These are phyloP conservation scores for Aspergillus affinis DNA, from an alignment of 495 filamentous ascomycete genomes.

Conservation along the genomic window DNA sequence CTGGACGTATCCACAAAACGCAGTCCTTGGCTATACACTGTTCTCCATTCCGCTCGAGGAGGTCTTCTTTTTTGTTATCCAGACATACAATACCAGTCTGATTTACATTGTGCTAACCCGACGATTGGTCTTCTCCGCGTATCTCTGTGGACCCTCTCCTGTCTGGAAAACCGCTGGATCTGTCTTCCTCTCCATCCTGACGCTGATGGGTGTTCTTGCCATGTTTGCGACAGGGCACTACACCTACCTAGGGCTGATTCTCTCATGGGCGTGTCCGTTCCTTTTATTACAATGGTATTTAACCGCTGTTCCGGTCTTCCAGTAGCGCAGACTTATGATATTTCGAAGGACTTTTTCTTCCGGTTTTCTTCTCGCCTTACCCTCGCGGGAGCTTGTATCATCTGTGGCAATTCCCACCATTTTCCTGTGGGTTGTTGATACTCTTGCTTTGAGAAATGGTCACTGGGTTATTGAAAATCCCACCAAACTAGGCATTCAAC, in stretches of 20 bases:
- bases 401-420: constrained; percentile 62
- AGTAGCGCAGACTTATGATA: neutral
- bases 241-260: constrained; percentile 65
- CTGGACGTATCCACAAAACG: constrained; percentile 66
- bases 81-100: constrained; percentile 68
- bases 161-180: neutral
- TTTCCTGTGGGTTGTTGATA: constrained; percentile 68
- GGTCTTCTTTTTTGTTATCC: constrained; percentile 73
- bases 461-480: constrained; percentile 64
- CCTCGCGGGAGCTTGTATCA: constrained; percentile 46
- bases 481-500: constrained; percentile 56
- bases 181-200: constrained; percentile 1
- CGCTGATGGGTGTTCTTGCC: neutral
- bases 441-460: constrained; percentile 56
- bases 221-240: constrained; percentile 33
- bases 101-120: constrained; percentile 65
- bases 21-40: constrained; percentile 55
- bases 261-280: constrained; percentile 65
- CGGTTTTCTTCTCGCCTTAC: constrained; percentile 53
- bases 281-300: constrained; percentile 58
- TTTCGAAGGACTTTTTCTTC: constrained; percentile 2
- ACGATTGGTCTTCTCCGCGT: constrained; percentile 56
- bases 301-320: constrained; percentile 9
- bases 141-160: constrained; percentile 36
- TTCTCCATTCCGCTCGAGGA: constrained; percentile 64